Evolutionary conservation across 352 stramenopile species (phyloP).

Genomic region (Phytophthora podocarpi): DNA sequence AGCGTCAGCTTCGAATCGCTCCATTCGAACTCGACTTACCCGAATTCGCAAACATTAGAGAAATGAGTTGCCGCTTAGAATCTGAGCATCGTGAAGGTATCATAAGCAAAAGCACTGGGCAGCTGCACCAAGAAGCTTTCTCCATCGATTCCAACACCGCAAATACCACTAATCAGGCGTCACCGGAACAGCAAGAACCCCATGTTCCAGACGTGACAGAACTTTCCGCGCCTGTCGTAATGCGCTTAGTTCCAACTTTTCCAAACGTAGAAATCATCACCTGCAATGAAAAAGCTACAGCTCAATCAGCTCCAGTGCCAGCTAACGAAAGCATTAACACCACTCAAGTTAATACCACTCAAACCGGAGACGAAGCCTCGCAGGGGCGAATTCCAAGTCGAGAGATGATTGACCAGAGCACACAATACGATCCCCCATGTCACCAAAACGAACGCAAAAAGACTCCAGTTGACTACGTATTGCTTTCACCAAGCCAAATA

Average conservation of each 20-base stretch:
- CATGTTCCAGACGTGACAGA: background rate
- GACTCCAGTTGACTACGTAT: constrained; percentile 24
- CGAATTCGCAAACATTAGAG: background rate
- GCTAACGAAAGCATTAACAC: background rate
- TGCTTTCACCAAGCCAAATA: constrained; percentile 30
- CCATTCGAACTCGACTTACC: constrained; percentile 10
- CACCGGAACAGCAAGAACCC: background rate
- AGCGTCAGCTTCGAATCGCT: constrained; percentile 6
- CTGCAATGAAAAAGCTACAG: background rate
- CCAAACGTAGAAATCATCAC: background rate
- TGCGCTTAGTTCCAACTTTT: background rate
- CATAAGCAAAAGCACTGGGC: constrained; percentile 1
- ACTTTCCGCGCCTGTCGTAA: too few species aligned
- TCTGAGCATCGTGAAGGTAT: background rate
- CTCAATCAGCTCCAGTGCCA: background rate
- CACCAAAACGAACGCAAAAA: constrained; percentile 10
- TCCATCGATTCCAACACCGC: background rate
- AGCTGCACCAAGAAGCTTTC: background rate
- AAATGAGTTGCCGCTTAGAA: background rate
- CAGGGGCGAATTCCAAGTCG: background rate
- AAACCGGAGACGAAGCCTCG: background rate
- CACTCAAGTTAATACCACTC: too few species aligned
- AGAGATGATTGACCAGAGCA: constrained; percentile 10
- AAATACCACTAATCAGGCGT: background rate
- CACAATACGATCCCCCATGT: constrained; percentile 20